phyloP scores from a whole-genome alignment of 306 rosid species.

The Quercus suber region DNA sequence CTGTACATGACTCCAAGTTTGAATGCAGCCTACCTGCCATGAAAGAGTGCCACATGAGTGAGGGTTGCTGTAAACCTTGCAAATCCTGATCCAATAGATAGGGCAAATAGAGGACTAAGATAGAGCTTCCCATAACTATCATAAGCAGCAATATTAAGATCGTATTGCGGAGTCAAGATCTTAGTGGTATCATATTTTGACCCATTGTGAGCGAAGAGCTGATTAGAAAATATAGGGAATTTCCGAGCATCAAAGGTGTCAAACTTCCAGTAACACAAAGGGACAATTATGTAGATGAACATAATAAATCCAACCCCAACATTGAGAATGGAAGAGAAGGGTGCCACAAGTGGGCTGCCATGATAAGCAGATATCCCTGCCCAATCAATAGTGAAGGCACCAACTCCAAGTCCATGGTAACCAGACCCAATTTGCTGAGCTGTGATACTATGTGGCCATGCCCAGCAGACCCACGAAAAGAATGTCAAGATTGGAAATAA shows the following conservation, averaged over 20 bases:
- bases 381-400: constrained; percentile 96
- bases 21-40: constrained; percentile 66
- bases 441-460: constrained; percentile 82
- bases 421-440: constrained; percentile 97
- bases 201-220: constrained; percentile 66
- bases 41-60: constrained; percentile 85
- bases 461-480: constrained; percentile 99
- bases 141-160: constrained; percentile 72
- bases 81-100: constrained; percentile 93
- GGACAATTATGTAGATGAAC: constrained; percentile 87
- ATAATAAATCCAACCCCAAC: constrained; percentile 86
- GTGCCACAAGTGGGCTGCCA: constrained; percentile 92
- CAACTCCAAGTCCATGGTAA: constrained; percentile 81
- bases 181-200: constrained; percentile 79
- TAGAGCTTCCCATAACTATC: constrained; percentile 79
- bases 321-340: constrained; percentile 88
- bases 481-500: constrained; percentile 71
- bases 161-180: constrained; percentile 63
- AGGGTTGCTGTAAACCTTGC: constrained; percentile 94
- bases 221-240: constrained; percentile 91
- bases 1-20: neutral
- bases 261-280: constrained; percentile 90
- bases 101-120: constrained; percentile 97
- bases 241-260: constrained; percentile 87
- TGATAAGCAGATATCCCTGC: constrained; percentile 98